Base-by-base conservation (phyloP, 306 rosid genomes). In the Glycyrrhiza uralensis region DNA sequence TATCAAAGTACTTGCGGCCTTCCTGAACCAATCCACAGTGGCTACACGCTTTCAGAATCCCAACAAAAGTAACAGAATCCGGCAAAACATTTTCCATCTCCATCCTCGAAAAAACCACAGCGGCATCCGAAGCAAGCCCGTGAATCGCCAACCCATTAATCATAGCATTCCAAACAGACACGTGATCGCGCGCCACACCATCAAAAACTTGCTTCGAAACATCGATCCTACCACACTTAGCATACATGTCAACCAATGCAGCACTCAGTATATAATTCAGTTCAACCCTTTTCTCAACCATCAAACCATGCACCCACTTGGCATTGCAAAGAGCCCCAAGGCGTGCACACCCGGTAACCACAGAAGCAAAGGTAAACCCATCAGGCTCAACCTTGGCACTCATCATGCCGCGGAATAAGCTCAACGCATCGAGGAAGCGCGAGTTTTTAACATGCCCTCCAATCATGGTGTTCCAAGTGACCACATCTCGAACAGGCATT, bases 101-200 rank as follows among this genome's bases (percentile, higher is more conserved):
- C 96, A 90, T 87, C 81, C 76, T 80, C 6, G 86, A 78, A 52
- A 90, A 90, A 22, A 85, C 17, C 13, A 4, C 50, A 8, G 70
- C 62, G 5, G 89, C 88, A 52, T 90, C 89, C 77, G 54, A 44
- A 30, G 81, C 87, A 70, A 82, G 93, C n/a, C 93, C 96, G 4
- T 90, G 91, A 71, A 75, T 73, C 3, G 93, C 96, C 26, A 90
- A 69, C 45, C 93, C 93, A 78, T 83, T 79, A 12, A 90, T 84
- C 91, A 90, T 85, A 46, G 89, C 86, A 75, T 90, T 90, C 93
- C 93, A 90, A 80, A 90, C 83, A 1, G 91, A 90, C 15, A 85
- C 84, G 17, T 87, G 80, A 79, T 77, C 60, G 1, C 62, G 87
- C 33, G 2, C 74, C 18, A 66, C 75, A 15, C 28, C 36, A 4